Evolutionary conservation across 306 rosid genomes (phyloP).

Genomic region (Cucurbita pepo): DNA sequence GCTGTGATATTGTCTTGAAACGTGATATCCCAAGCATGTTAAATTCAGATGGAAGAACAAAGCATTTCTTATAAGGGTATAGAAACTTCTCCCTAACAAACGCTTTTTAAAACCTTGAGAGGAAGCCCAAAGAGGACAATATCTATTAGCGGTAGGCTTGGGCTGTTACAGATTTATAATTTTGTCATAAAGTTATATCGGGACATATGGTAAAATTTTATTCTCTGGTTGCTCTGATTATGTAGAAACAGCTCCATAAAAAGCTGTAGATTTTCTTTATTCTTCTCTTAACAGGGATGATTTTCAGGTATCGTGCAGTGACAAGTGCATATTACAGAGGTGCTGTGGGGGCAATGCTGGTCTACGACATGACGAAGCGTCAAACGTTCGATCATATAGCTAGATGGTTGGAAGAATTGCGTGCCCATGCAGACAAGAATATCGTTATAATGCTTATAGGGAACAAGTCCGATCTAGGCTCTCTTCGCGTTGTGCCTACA

Average conservation of each 20-base stretch:
- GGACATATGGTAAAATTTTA: background rate
- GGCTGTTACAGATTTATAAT: background rate
- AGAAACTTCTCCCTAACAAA: no score
- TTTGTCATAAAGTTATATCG: background rate
- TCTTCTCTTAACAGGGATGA: background rate
- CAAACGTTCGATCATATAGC: slow-evolving; percentile 59
- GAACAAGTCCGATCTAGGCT: slow-evolving; percentile 69
- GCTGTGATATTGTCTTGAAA: background rate
- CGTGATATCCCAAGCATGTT: background rate
- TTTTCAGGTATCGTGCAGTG: slow-evolving; percentile 81
- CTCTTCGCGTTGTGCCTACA: slow-evolving; percentile 49
- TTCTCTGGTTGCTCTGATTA: background rate
- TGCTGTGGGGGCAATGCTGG: slow-evolving; percentile 81
- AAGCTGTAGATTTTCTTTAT: background rate
- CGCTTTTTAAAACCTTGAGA: no score
- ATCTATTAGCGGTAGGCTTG: no score
- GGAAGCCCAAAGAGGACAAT: no score
- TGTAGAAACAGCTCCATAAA: background rate
- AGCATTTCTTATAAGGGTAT: no score
- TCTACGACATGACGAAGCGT: slow-evolving; percentile 71
- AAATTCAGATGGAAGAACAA: background rate
- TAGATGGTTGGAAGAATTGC: slow-evolving; percentile 75
- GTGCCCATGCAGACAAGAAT: slow-evolving; percentile 60
- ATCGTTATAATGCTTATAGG: slow-evolving; percentile 78
- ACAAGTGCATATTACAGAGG: slow-evolving; percentile 96